These are phyloP conservation scores for Artemisia tridentata DNA, from an alignment of 129 eudicot genomes.

Conservation along the genomic window DNA sequence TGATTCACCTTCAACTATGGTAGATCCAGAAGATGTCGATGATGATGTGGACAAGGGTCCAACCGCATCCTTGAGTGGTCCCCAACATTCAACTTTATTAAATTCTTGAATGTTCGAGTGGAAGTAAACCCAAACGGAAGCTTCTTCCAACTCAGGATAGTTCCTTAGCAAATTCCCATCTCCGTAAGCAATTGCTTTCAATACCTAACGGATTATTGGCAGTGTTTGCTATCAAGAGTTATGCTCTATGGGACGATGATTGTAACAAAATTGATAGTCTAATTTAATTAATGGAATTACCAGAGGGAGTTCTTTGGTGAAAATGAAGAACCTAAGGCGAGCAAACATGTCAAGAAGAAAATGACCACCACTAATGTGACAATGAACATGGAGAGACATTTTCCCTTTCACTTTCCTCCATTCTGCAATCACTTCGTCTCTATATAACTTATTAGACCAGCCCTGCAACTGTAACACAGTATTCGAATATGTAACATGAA, in stretches of 20 bases:
- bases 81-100: conserved; percentile 92
- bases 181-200: conserved; percentile 71
- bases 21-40: neutral
- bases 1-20: conserved; percentile 17
- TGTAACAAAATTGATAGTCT: neutral
- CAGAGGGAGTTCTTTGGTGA: conserved; percentile 93
- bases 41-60: conserved; percentile 37
- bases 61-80: conserved; percentile 63
- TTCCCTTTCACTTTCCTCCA: conserved; percentile 88
- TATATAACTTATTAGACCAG: conserved; percentile 73
- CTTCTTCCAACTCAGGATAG: conserved; percentile 72
- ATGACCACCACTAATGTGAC: conserved; percentile 97
- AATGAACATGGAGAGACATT: conserved; percentile 96
- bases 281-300: conserved; percentile 24
- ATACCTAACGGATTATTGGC: conserved; percentile 36
- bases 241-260: neutral
- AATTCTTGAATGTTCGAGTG: conserved; percentile 78
- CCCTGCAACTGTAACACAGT: conserved; percentile 57
- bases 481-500: neutral
- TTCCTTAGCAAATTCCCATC: conserved; percentile 66
- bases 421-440: conserved; percentile 97
- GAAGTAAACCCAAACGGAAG: conserved; percentile 82
- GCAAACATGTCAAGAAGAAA: conserved; percentile 70
- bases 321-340: conserved; percentile 71
- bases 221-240: neutral